Conservation (phyloP, 139 green algal genomes). For the Desmodesmus armatus region DNA sequence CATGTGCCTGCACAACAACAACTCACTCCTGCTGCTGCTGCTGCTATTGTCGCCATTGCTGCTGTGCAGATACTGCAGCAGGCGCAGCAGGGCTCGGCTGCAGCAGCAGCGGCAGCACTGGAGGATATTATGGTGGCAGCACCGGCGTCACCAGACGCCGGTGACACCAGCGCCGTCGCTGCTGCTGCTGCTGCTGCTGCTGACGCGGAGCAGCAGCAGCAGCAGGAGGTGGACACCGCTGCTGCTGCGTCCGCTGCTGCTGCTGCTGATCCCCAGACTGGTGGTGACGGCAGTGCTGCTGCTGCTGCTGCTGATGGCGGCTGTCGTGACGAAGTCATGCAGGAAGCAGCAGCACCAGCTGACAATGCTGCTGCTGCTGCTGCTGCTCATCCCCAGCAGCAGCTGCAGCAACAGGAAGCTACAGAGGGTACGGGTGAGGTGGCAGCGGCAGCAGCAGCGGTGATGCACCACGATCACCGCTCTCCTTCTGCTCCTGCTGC, state of each 20-base stretch:
- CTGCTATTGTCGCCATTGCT: no score
- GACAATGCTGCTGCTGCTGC: not conserved
- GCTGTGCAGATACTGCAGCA: not conserved
- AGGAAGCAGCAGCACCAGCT: not conserved
- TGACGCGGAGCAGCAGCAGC: slow-evolving; percentile 11
- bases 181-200: not conserved
- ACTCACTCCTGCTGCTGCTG: no score
- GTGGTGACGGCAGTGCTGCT: not conserved
- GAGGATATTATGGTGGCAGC: not conserved
- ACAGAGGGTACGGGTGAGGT: not conserved
- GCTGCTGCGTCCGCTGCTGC: no score
- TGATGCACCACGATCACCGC: not conserved
- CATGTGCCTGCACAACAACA: no score
- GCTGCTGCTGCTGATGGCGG: not conserved
- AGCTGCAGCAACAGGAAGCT: not conserved
- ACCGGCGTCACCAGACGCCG: not conserved
- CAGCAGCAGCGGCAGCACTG: not conserved
- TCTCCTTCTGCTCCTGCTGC: not conserved
- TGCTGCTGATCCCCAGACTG: not conserved
- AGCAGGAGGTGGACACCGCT: slow-evolving; percentile 1
- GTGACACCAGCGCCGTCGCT: not conserved
- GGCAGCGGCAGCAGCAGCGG: slow-evolving; percentile 18
- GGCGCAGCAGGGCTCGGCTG: not conserved
- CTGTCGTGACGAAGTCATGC: no score
- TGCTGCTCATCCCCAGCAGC: not conserved